Evolutionary conservation across 192 early-diverging fungal species (phyloP), one percentile per base, ranked within the genome.

Genomic region (Coemansia sp.): DNA sequence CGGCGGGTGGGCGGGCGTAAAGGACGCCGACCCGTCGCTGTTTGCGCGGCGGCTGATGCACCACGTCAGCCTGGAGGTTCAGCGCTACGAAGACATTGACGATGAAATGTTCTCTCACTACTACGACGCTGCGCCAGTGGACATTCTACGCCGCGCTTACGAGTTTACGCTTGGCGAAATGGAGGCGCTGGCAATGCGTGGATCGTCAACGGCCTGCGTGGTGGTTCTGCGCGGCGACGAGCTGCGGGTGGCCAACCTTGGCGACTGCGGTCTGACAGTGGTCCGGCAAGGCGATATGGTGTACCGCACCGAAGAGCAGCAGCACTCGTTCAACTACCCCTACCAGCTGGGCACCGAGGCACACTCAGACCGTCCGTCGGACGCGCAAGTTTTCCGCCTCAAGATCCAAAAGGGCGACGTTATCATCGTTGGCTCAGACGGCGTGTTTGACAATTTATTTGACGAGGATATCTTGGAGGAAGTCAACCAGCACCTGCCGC

Each of bases 301-400:
- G 18, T 99, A 97, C 75, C 84, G 94, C 36, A 95, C 87, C 32
- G 94, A 97, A 80, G 95, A 97, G 72, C 97, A 97, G 64, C 95
- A 97, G 74, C 94, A 99, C 76, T 95, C 93, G 12, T 99, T 99
- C 82, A 99, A 99, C 76, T 97, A 91, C 67, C 97, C 97, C 6
- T 97, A 86, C 68, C 97, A 99, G 66, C 85, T 99, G 24, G 93
- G 97, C 42, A 96, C 91, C 11, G 89, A 89, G 39, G 82, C 83
- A 48, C 77, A 80, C 60, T 85, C 84, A 43, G 93, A 97, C 82
- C 65, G 61, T 5, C 95, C 97, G 3, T 73, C 81, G 32, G 93
- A 95, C 67, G 90, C 97, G 0, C 89, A 93, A 68, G 76, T 82
- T 29, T 97, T 90, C 62, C 85, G 74, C 3, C 82, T 97, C 18